Conservation (phyloP, 2,329 filamentous ascomycete species). For the Madurella fahalii region DNA sequence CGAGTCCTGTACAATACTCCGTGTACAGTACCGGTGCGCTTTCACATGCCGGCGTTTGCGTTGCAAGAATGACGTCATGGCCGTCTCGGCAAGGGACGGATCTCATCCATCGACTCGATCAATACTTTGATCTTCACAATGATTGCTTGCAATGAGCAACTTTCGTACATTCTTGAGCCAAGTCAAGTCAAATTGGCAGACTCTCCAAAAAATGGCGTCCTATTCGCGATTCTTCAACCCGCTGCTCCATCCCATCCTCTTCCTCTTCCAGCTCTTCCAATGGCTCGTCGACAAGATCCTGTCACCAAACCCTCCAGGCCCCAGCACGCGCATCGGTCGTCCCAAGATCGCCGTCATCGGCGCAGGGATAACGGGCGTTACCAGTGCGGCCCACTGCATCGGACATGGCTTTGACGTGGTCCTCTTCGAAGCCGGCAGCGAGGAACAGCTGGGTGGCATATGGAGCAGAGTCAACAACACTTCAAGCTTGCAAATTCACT, state of each 20-base stretch:
- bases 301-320: conserved; percentile 64
- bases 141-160: too few species aligned
- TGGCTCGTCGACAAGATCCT: conserved; percentile 60
- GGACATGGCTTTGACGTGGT: conserved; percentile 81
- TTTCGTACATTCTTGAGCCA: too few species aligned
- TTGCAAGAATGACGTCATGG: neutral
- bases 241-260: conserved; percentile 52
- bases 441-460: conserved; percentile 69
- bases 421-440: conserved; percentile 69
- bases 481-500: conserved; percentile 78
- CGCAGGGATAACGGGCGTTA: conserved; percentile 69
- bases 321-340: conserved; percentile 51
- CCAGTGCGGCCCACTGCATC: conserved; percentile 75
- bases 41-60: neutral
- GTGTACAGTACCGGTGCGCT: neutral
- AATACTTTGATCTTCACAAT: too few species aligned
- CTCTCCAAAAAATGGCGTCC: conserved; percentile 32
- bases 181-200: neutral
- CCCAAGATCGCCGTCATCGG: conserved; percentile 68
- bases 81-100: neutral
- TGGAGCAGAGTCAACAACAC: conserved; percentile 83
- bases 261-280: conserved; percentile 63
- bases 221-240: conserved; percentile 36
- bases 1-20: too few species aligned
- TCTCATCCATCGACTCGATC: neutral